These are phyloP conservation scores for Ustilago nuda DNA, from an alignment of 1,284 basidiomycete genomes.

Conservation along the genomic window DNA sequence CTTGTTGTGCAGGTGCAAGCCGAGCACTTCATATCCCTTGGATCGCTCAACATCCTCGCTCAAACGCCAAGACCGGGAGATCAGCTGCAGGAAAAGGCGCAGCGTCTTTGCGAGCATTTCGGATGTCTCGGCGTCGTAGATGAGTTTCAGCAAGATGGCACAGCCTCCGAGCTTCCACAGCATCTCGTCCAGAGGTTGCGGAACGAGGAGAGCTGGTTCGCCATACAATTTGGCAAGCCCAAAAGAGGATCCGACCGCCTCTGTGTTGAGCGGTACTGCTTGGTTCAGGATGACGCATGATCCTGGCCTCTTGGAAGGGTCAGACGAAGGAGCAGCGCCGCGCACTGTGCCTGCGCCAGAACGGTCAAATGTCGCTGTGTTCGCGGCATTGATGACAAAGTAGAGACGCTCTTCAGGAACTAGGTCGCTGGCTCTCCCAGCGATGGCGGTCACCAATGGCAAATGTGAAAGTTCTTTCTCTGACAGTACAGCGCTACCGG, in stretches of 20 bases:
- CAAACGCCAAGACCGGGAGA: constrained; percentile 83
- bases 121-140: constrained; percentile 73
- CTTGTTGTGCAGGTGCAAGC: constrained; percentile 80
- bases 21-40: constrained; percentile 80
- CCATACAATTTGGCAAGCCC: constrained; percentile 56
- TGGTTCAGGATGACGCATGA: constrained; percentile 55
- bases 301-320: constrained; percentile 32
- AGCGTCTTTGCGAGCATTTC: constrained; percentile 81
- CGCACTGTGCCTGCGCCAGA: constrained; percentile 4
- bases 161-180: constrained; percentile 87
- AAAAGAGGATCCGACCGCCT: constrained; percentile 45
- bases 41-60: constrained; percentile 62
- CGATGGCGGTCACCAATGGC: constrained; percentile 56
- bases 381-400: constrained; percentile 56
- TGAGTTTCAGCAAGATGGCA: constrained; percentile 78
- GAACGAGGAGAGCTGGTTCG: constrained; percentile 73
- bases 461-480: constrained; percentile 50
- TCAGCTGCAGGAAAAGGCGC: constrained; percentile 79
- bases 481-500: constrained; percentile 8
- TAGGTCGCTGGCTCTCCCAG: constrained; percentile 43
- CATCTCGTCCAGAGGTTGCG: constrained; percentile 78
- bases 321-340: neutral
- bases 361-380: constrained; percentile 43
- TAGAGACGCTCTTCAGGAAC: constrained; percentile 54
- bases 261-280: constrained; percentile 40